Conservation (phyloP, 495 filamentous ascomycete genomes). For the Daldinia childiae region DNA sequence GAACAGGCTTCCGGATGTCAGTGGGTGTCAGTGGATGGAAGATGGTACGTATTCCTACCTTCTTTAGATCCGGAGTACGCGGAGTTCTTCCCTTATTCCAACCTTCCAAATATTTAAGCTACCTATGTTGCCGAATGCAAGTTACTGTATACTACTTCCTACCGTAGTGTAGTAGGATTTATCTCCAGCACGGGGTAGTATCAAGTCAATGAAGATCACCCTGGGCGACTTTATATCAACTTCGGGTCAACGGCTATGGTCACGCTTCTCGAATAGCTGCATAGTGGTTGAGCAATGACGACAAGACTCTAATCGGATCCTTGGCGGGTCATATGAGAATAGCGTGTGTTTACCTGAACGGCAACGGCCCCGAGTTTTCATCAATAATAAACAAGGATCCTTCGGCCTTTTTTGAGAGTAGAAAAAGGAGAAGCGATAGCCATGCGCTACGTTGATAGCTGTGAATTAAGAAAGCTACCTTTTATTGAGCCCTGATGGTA, state of each 20-base stretch:
- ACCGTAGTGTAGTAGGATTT: not conserved
- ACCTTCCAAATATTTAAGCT: slow-evolving; percentile 1
- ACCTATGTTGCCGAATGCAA: not conserved
- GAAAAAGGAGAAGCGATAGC: not conserved
- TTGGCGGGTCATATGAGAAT: slow-evolving; percentile 24
- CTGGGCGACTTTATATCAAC: slow-evolving; percentile 3
- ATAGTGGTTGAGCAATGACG: slow-evolving; percentile 19
- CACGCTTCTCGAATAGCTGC: not conserved
- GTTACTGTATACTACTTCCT: not conserved
- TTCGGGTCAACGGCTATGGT: slow-evolving; percentile 1
- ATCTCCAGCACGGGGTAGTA: slow-evolving; percentile 5
- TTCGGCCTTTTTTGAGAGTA: slow-evolving; percentile 6
- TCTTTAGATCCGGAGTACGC: not conserved
- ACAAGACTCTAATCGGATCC: slow-evolving; percentile 9
- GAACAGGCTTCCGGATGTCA: not conserved
- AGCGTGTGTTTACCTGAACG: slow-evolving; percentile 11
- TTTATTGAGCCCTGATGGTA: slow-evolving; percentile 20
- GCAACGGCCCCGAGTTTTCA: slow-evolving; percentile 15
- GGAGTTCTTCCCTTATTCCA: not conserved
- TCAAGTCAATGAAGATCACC: not conserved
- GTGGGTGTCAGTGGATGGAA: not conserved
- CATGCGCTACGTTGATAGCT: not conserved
- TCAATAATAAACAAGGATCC: slow-evolving; percentile 19
- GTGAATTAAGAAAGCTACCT: not conserved
- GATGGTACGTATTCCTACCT: not conserved